These are phyloP conservation scores for Coleophoma cylindrospora DNA, from an alignment of 2,329 filamentous ascomycete genomes.

Conservation along the genomic window DNA sequence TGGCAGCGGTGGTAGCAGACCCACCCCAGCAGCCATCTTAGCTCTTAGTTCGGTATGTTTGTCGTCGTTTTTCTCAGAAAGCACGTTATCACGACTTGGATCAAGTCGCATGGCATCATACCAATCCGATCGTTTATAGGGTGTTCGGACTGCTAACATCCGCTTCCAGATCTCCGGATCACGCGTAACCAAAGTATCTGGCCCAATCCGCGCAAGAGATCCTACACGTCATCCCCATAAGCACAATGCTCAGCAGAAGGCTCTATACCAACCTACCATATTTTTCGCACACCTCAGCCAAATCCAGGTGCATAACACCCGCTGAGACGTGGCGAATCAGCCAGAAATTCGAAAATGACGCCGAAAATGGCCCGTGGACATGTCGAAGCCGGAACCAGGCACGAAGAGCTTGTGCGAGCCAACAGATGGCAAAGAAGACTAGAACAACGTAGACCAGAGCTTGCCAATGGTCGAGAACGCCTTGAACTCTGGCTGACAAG, in stretches of 20 bases:
- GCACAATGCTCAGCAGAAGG: not conserved
- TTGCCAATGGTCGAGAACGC: not conserved
- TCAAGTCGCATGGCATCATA: constrained; percentile 47
- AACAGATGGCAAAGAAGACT: not conserved
- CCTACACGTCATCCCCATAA: constrained; percentile 1
- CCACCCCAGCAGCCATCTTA: constrained; percentile 45
- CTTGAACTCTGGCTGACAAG: too few relatives aligned
- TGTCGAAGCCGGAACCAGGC: not conserved
- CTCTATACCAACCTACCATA: not conserved
- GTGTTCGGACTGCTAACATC: constrained; percentile 31
- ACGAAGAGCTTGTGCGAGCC: not conserved
- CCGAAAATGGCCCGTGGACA: not conserved
- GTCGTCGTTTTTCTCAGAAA: constrained; percentile 42
- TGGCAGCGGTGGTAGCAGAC: constrained; percentile 35
- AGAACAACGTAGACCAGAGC: not conserved
- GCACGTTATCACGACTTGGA: constrained; percentile 47
- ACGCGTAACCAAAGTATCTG: constrained; percentile 31
- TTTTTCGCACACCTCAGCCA: constrained; percentile 1
- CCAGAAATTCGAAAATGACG: constrained; percentile 1
- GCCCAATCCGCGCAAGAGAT: constrained; percentile 33
- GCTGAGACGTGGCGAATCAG: constrained; percentile 1
- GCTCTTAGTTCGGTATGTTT: constrained; percentile 36
- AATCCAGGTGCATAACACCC: constrained; percentile 2
- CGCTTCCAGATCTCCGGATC: constrained; percentile 33
- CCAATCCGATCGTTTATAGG: constrained; percentile 34